Evolutionary conservation across 2,329 filamentous ascomycete species (phyloP).

Genomic region (Lojkania enalia): DNA sequence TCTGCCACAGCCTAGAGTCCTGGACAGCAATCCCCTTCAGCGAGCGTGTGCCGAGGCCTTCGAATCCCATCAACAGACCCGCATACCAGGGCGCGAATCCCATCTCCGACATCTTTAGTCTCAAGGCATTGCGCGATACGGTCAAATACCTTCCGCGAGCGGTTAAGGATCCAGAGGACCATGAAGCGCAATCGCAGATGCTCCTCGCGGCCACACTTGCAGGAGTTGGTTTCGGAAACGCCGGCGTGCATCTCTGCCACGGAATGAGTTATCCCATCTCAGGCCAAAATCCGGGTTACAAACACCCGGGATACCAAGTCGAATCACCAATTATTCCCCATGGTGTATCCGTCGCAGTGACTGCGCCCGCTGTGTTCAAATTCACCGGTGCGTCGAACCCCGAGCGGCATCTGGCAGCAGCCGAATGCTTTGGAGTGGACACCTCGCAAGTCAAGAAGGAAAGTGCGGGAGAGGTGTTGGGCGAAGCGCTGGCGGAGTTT

Average conservation of each 20-base stretch:
- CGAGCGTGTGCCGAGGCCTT: conserved; percentile 79
- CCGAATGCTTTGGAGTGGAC: conserved; percentile 89
- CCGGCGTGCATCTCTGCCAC: conserved; percentile 87
- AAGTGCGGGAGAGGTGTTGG: conserved; percentile 84
- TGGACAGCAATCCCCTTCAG: conserved; percentile 97
- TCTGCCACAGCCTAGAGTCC: conserved; percentile 93
- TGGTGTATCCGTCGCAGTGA: conserved; percentile 92
- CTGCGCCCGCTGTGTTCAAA: conserved; percentile 88
- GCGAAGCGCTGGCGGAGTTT: conserved; percentile 81
- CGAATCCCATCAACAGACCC: conserved; percentile 86
- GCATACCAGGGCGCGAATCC: conserved; percentile 98
- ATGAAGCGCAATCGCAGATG: conserved; percentile 94
- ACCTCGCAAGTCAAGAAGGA: conserved; percentile 84
- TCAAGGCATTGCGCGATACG: conserved; percentile 79
- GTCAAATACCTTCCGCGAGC: conserved; percentile 91
- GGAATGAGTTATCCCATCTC: conserved; percentile 98
- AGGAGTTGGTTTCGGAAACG: conserved; percentile 95
- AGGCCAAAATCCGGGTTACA: conserved; percentile 89
- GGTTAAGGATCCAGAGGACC: conserved; percentile 84
- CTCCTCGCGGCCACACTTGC: conserved; percentile 90
- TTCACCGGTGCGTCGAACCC: conserved; percentile 93
- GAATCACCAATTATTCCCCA: conserved; percentile 83
- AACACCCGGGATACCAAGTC: conserved; percentile 83
- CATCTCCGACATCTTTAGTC: conserved; percentile 94
- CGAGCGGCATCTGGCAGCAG: conserved; percentile 84